Base-by-base conservation (phyloP, 192 early-diverging fungal species). In the Gaertneriomyces semiglobifer region DNA sequence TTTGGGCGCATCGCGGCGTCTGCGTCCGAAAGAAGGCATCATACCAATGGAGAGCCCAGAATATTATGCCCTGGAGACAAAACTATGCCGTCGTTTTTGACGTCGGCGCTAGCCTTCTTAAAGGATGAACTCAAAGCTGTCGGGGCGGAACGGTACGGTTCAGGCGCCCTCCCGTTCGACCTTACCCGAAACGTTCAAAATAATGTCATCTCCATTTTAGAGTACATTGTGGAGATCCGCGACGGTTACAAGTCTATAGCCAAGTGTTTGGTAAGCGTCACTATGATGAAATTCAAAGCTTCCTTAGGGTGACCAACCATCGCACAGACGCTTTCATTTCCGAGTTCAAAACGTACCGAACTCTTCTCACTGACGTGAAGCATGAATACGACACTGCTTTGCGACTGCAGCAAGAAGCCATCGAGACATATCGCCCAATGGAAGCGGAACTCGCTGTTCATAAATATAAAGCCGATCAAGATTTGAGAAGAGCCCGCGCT, bases 341-440 rank as follows among this genome's bases (percentile, higher is more conserved):
- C 40, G 82, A 85, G 54, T 86, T 86, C 71, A 83, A 77, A 55
- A 79, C 80, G 11, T 86, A 84, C 67, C 55, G 74, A 56, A 65
- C 78, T 16, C 51, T 86, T 10, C 62, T 86, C 46, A 76, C 62
- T 41, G 79, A 82, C 25, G 79, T 86, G 45, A 86, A 86, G 67
- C 40, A 62, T 43, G 81, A 82, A 58, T 86, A 86, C 61, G 84
- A 85, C 25, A 60, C 25, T 42, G 44, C 63, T 1, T 58, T 84
- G 9, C 59, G 69, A 44, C n/a, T 25, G 7, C 78, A 77, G 65
- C 20, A 58, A 33, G 44, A 18, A 11, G 44, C 73, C 33, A 53
- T 84, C 33, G 48, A 54, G 10, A 58, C 69, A 44, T 59, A 77
- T 16, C 53, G 58, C 39, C 64, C 64, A 7, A 18, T 62, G 18